Evolutionary conservation across 805 yeast species (phyloP).

Genomic region (Hanseniaspora nectarophila): DNA sequence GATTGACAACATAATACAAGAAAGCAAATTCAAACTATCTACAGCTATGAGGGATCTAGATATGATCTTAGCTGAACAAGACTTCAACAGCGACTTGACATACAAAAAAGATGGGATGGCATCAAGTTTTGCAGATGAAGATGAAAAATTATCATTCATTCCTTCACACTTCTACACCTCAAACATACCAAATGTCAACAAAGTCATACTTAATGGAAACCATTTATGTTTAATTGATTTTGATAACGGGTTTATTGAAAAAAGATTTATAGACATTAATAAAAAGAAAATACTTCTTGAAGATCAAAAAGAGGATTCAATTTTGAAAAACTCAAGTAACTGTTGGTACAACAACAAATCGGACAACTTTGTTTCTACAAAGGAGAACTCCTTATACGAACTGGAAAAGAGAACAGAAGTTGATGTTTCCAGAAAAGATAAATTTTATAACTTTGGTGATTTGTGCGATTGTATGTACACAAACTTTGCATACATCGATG

Average conservation of each 20-base stretch:
- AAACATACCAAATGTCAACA: background rate
- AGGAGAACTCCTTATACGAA: background rate
- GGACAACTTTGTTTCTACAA: background rate
- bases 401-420: background rate
- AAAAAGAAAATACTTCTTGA: background rate
- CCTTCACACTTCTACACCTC: background rate
- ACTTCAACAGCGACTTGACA: background rate
- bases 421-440: background rate
- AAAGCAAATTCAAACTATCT: conserved; percentile 1
- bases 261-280: background rate
- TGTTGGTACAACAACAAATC: conserved; percentile 4
- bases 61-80: background rate
- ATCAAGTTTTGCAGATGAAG: background rate
- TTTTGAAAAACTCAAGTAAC: background rate
- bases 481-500: conserved; percentile 5
- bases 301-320: background rate
- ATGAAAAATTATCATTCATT: background rate
- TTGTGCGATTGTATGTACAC: conserved; percentile 6
- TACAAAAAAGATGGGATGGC: background rate
- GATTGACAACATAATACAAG: background rate
- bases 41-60: conserved; percentile 6
- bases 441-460: background rate
- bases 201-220: background rate
- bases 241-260: conserved; percentile 7
- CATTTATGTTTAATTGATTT: background rate